These are phyloP conservation scores for Nematocida sp. DNA, from an alignment of 371 early-diverging fungal genomes.

Conservation along the genomic window DNA sequence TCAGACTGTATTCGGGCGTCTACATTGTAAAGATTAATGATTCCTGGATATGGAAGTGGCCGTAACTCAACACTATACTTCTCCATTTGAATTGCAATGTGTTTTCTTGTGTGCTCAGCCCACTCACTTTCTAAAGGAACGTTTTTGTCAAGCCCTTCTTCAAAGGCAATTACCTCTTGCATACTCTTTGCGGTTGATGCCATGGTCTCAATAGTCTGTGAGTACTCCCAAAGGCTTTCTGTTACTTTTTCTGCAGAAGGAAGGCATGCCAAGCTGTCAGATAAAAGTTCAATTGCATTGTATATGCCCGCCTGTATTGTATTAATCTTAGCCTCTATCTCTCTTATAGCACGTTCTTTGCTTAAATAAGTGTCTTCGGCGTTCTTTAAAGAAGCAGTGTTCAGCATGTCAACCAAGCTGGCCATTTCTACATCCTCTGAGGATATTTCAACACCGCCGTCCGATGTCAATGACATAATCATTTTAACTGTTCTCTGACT, in stretches of 20 bases:
- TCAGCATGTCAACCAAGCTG: background rate
- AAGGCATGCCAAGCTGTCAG: background rate
- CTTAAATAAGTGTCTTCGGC: background rate
- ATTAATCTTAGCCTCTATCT: conserved; percentile 23
- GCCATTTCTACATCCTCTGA: conserved; percentile 11
- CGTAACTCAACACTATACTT: background rate
- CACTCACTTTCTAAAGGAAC: conserved; percentile 15
- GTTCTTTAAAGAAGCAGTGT: background rate
- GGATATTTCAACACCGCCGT: background rate
- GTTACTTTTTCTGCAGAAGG: conserved; percentile 26
- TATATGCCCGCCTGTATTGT: conserved; percentile 25
- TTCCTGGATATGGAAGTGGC: conserved; percentile 33
- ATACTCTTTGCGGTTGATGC: conserved; percentile 9
- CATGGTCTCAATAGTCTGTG: conserved; percentile 2
- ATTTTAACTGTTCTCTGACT: conserved; percentile 1
- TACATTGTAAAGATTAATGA: conserved; percentile 15
- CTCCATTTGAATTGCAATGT: background rate
- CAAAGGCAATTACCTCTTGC: conserved; percentile 36
- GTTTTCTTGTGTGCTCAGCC: background rate
- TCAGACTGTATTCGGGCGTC: background rate
- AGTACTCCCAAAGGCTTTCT: conserved; percentile 34
- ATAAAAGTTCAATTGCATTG: conserved; percentile 11
- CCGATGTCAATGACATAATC: background rate
- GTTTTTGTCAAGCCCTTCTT: background rate
- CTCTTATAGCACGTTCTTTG: background rate